Evolutionary conservation across 192 early-diverging fungal genomes (phyloP).

Genomic region (Umbelopsis vinacea): DNA sequence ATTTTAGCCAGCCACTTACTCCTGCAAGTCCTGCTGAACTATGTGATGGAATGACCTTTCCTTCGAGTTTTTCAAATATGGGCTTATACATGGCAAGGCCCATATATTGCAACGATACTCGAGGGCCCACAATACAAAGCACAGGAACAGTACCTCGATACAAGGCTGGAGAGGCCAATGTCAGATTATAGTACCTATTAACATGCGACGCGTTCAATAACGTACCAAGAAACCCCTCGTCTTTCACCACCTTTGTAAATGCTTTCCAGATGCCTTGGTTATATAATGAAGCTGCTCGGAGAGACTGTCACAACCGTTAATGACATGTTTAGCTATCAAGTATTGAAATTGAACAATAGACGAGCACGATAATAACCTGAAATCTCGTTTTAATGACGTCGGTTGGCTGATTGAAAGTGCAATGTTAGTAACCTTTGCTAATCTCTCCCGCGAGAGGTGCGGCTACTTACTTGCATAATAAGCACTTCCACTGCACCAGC

Average conservation of each 20-base stretch:
- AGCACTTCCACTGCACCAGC: constrained; percentile 46
- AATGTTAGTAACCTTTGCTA: neutral
- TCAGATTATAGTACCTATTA: too few relatives aligned
- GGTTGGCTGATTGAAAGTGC: constrained; percentile 35
- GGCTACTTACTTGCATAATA: constrained; percentile 44
- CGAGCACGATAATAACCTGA: constrained; percentile 34
- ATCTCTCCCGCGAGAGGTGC: neutral
- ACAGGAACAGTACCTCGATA: constrained; percentile 48
- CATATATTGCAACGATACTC: constrained; percentile 48
- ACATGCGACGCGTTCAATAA: neutral
- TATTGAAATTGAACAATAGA: neutral
- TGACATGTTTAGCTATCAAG: neutral
- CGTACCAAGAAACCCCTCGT: constrained; percentile 44
- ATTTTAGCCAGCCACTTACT: constrained; percentile 21
- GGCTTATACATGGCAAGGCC: constrained; percentile 49
- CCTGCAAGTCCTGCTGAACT: constrained; percentile 46
- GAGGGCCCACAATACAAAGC: constrained; percentile 47
- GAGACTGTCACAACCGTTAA: constrained; percentile 28
- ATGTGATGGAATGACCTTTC: constrained; percentile 37
- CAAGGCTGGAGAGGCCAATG: constrained; percentile 22
- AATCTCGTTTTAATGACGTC: constrained; percentile 51
- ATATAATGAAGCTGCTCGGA: constrained; percentile 41
- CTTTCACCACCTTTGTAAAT: constrained; percentile 33
- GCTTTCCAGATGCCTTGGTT: constrained; percentile 37
- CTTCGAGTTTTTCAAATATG: constrained; percentile 48